Evolutionary conservation across 1,284 basidiomycete genomes (phyloP).

Genomic region (Flammula alnicola): DNA sequence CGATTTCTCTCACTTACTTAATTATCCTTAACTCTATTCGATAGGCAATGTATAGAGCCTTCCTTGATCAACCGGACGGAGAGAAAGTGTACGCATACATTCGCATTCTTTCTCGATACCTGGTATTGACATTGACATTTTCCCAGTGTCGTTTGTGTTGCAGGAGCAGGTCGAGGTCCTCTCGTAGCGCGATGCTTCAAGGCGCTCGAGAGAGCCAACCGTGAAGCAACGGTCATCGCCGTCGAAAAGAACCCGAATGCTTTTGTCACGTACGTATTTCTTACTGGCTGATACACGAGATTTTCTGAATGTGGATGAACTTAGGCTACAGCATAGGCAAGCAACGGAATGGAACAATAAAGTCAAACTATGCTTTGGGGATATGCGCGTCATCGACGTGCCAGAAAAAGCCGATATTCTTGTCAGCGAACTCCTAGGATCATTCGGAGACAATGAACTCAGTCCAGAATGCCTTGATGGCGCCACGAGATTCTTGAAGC

Average conservation of each 20-base stretch:
- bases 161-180: conserved; percentile 95
- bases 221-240: conserved; percentile 78
- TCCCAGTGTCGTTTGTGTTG: conserved; percentile 82
- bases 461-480: conserved; percentile 98
- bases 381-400: conserved; percentile 87
- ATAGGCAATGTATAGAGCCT: conserved; percentile 83
- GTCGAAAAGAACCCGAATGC: conserved; percentile 98
- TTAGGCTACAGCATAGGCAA: conserved; percentile 85
- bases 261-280: conserved; percentile 78
- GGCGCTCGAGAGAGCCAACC: conserved; percentile 76
- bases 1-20: conserved; percentile 15
- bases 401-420: conserved; percentile 92
- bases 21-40: background rate
- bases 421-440: conserved; percentile 94
- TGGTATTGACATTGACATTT: conserved; percentile 16
- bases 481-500: conserved; percentile 89
- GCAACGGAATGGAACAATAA: conserved; percentile 82
- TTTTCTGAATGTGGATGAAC: conserved; percentile 10
- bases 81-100: conserved; percentile 57
- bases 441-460: conserved; percentile 98
- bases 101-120: conserved; percentile 6
- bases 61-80: conserved; percentile 68
- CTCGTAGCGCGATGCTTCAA: conserved; percentile 86
- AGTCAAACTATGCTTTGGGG: conserved; percentile 87
- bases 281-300: no score